Base-by-base conservation (phyloP, 371 early-diverging fungal genomes). In the Syncephalastrum contaminatum region DNA sequence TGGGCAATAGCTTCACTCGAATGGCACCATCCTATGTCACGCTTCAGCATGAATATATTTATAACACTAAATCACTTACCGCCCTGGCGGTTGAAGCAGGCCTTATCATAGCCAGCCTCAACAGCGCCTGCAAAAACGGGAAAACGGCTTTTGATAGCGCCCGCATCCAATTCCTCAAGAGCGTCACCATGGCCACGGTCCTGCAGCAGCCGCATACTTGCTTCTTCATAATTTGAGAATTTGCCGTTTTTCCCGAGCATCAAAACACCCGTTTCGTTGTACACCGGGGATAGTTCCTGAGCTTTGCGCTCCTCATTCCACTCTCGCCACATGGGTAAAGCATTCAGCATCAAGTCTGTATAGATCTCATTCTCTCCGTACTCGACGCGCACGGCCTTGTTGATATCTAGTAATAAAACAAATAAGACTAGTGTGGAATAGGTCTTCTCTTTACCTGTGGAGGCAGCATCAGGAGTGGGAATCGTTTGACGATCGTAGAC, bases 341-440 rank as follows among this genome's bases (percentile, higher is more conserved):
- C 69, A 27, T 73, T 69, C 16, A 78, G 47, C 2, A 63, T 75
- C 20, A 86, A 53, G 18, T 70, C 61, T 69, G 66, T 67, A 41
- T 73, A 80, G 5, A 77, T 43, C 2, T 60, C 58, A 21, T 80
- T 71, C 19, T 51, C 56, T 14, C 73, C 81, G 62, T 84, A 82
- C 51, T 82, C 81, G 58, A 64, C 57, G 14, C 83, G 62, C n/a
- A 81, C 72, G 43, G 70, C 67, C 52, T 81, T 79, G 66, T 73
- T 75, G 53, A 81, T 77, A 56, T 81, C 80, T 69, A 53, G 10
- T 1, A 7, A n/a, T 20, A 36, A 19, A 8, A n/a, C 4, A 21
- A 52, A 48, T 30, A 40, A 27, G n/a, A n/a, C n/a, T n/a, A n/a
- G n/a, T n/a, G n/a, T n/a, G n/a, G n/a, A n/a, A n/a, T n/a, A n/a